Conservation (phyloP, 2,329 filamentous ascomycete genomes). For the Westerdykella aurantiaca region DNA sequence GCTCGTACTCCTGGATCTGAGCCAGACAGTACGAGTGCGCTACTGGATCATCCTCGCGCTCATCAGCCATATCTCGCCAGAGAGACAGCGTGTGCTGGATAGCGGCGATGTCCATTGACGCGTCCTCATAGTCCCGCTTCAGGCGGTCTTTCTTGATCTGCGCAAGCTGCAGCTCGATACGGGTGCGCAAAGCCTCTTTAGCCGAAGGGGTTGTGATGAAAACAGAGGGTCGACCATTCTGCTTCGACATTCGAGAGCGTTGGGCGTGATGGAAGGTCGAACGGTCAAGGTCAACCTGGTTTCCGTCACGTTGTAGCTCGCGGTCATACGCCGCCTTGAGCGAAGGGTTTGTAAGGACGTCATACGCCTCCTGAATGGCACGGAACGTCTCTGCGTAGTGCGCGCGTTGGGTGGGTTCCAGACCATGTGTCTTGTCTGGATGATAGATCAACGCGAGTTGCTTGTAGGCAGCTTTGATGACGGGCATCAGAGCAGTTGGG, state of each 20-base stretch:
- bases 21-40: slow-evolving; percentile 10
- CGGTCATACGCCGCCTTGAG: slow-evolving; percentile 14
- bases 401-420: slow-evolving; percentile 7
- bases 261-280: slow-evolving; percentile 6
- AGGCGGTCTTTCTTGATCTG: slow-evolving; percentile 7
- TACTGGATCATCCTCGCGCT: slow-evolving; percentile 6
- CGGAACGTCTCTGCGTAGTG: slow-evolving; percentile 7
- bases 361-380: slow-evolving; percentile 13
- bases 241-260: background rate
- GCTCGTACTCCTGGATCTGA: slow-evolving; percentile 12
- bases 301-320: slow-evolving; percentile 7
- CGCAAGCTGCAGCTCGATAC: slow-evolving; percentile 8
- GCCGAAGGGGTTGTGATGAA: slow-evolving; percentile 9
- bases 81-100: slow-evolving; percentile 9
- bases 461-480: slow-evolving; percentile 18
- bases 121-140: slow-evolving; percentile 10
- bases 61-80: slow-evolving; percentile 12
- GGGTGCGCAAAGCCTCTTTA: slow-evolving; percentile 11
- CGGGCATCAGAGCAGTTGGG: slow-evolving; percentile 8
- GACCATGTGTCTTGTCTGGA: slow-evolving; percentile 11
- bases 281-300: background rate
- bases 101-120: slow-evolving; percentile 2
- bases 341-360: slow-evolving; percentile 11
- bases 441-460: slow-evolving; percentile 12
- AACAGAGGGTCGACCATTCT: slow-evolving; percentile 2